Evolutionary conservation across 2,329 filamentous ascomycete genomes (phyloP).

Genomic region (Colletotrichum lupini): DNA sequence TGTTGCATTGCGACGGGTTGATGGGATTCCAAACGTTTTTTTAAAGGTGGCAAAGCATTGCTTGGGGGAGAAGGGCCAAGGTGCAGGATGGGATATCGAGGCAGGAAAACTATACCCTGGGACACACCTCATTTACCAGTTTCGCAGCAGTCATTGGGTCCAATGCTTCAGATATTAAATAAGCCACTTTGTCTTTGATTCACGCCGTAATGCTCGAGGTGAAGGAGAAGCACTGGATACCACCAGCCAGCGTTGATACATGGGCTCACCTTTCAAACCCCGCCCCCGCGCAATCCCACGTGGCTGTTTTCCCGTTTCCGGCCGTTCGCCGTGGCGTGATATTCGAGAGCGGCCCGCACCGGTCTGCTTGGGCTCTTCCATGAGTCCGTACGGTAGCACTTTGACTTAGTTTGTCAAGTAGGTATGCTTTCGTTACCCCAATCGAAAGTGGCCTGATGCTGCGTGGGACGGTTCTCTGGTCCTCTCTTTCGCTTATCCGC

Average conservation of each 20-base stretch:
- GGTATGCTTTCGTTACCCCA: neutral
- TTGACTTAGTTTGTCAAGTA: neutral
- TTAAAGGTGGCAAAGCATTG: conserved; percentile 5
- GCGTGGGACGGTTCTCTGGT: neutral
- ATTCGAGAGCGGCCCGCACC: neutral
- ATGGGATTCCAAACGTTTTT: conserved; percentile 12
- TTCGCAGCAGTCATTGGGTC: conserved; percentile 11
- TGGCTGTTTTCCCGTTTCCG: neutral
- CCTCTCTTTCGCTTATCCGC: neutral
- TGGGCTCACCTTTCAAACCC: neutral
- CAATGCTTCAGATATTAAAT: neutral
- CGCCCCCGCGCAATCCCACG: conserved; percentile 8
- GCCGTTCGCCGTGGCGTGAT: conserved; percentile 11
- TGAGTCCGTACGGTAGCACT: neutral
- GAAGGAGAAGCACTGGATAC: neutral
- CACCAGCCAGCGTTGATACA: neutral
- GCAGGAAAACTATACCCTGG: conserved; percentile 31
- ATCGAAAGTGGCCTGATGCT: neutral
- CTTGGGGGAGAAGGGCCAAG: conserved; percentile 10
- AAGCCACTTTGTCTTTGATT: neutral
- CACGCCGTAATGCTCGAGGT: neutral
- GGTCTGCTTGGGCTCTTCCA: neutral
- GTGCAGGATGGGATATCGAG: conserved; percentile 24
- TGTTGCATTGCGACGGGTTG: conserved; percentile 23
- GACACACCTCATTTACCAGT: conserved; percentile 21